Evolutionary conservation across 148 eudicot genomes (phyloP), one percentile per base, ranked within the genome.

Genomic region (Mesembryanthemum crystallinum): DNA sequence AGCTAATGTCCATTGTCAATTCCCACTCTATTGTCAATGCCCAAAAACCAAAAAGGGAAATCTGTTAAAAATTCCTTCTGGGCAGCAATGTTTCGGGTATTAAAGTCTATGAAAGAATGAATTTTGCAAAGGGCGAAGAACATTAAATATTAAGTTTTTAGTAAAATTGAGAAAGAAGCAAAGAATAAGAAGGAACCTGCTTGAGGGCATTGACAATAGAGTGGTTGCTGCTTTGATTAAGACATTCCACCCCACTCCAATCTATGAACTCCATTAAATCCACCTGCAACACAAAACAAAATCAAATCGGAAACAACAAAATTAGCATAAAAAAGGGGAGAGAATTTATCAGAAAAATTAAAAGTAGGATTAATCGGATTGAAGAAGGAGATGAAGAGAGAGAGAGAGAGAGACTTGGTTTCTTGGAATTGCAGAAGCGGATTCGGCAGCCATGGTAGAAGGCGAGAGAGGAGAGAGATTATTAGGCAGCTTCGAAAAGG

Each of bases 161-260:
- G n/a, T 35, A 2, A 35, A 35, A 35, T 35, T 14, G 67, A 58
- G 25, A 9, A 60, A 74, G 3, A n/a, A 73, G 51, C 62, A 35
- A 65, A 12, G 29, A 13, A 8, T 23, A 43, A 42, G 25, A 65
- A 20, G 14, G 14, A 32, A 90, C 98, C 97, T 94, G 97, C 78
- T 94, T 94, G 82, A 94, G 90, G 77, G 96, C 96, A 76, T 92
- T 92, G 27, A 82, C 75, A 75, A 86, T 64, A 58, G 97, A 73
- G 76, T 88, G 86, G 57, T 79, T 72, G 64, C 85, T 37, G 80
- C 79, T 94, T 76, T 90, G 94, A 77, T 94, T 94, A 59, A 94
- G 95, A 75, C 98, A 94, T 84, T 94, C 98, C 51, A 94, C 87
- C 8, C 96, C 90, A 3, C 92, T 85, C 98, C 98, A 94, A 76